A percentile compares a stretch with the other conserved stretches of the same genome.
phyloP scores from a whole-genome alignment of 257 asterid species.

The Solanum pimpinellifolium region DNA sequence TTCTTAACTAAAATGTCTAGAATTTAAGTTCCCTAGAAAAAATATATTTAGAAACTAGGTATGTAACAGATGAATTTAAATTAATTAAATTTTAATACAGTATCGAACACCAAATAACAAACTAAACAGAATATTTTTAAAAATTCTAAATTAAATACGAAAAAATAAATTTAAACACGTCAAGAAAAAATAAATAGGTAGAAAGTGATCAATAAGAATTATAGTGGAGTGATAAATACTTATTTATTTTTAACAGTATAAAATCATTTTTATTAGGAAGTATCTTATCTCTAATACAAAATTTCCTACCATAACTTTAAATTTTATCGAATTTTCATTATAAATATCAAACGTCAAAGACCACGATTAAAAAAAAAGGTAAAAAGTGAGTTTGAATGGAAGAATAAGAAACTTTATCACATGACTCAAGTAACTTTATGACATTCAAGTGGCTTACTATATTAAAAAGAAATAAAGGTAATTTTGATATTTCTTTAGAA shows the following conservation, averaged over 20 bases:
- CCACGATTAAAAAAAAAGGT: not conserved
- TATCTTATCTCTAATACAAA: accelerated
- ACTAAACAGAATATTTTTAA: too few species aligned
- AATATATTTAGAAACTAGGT: too few species aligned
- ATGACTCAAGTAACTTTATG: not conserved
- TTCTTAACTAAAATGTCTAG: not conserved
- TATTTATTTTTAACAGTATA: accelerated
- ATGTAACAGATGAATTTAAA: not conserved
- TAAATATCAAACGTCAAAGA: too few species aligned
- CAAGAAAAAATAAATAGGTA: too few species aligned
- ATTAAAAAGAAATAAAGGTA: not conserved
- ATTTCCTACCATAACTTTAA: too few species aligned
- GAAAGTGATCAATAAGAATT: not conserved
- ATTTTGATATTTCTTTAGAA: too few species aligned
- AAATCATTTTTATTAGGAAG: accelerated
- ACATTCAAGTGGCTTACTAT: not conserved
- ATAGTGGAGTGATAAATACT: not conserved
- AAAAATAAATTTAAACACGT: not conserved
- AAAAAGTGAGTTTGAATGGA: not conserved
- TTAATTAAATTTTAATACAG: not conserved
- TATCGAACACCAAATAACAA: too few species aligned
- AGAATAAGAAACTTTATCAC: not conserved
- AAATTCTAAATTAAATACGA: too few species aligned
- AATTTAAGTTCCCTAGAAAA: too few species aligned
- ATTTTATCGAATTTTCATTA: too few species aligned